Conservation (phyloP, 1,284 basidiomycete species). For the Microbotryomycetes sp. region DNA sequence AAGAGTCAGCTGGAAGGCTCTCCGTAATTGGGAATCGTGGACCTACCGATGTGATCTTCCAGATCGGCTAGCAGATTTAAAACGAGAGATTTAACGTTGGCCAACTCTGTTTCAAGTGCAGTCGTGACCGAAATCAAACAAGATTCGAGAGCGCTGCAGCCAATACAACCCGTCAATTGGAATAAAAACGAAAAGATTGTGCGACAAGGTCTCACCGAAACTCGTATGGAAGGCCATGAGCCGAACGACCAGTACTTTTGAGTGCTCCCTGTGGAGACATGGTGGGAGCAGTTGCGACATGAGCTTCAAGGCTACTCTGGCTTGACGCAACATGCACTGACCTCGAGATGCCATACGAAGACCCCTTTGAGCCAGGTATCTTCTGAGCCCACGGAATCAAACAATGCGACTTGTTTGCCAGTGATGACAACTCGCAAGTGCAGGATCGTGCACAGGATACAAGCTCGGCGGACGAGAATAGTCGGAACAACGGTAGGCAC, state of each 20-base stretch:
- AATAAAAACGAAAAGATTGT: constrained; percentile 11
- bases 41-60: constrained; percentile 71
- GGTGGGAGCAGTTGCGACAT: background rate
- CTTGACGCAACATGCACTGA: constrained; percentile 43
- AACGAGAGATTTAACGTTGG: constrained; percentile 77
- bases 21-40: background rate
- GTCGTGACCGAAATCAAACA: constrained; percentile 79
- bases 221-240: constrained; percentile 65
- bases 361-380: constrained; percentile 71
- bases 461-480: constrained; percentile 80
- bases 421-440: constrained; percentile 93
- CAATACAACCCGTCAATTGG: too few species aligned
- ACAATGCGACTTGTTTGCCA: constrained; percentile 82
- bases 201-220: constrained; percentile 60
- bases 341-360: constrained; percentile 82
- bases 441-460: constrained; percentile 86
- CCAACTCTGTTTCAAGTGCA: constrained; percentile 87
- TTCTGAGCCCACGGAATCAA: constrained; percentile 79
- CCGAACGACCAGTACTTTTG: constrained; percentile 52
- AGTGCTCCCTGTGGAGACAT: constrained; percentile 61
- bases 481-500: constrained; percentile 60
- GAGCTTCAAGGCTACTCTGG: constrained; percentile 9
- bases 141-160: constrained; percentile 72
- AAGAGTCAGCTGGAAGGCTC: background rate
- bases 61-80: constrained; percentile 81